A percentile compares a stretch with the other conserved stretches of the same genome.
phyloP scores from a whole-genome alignment of 164 flowering plant species.

The Echeveria elegans region DNA sequence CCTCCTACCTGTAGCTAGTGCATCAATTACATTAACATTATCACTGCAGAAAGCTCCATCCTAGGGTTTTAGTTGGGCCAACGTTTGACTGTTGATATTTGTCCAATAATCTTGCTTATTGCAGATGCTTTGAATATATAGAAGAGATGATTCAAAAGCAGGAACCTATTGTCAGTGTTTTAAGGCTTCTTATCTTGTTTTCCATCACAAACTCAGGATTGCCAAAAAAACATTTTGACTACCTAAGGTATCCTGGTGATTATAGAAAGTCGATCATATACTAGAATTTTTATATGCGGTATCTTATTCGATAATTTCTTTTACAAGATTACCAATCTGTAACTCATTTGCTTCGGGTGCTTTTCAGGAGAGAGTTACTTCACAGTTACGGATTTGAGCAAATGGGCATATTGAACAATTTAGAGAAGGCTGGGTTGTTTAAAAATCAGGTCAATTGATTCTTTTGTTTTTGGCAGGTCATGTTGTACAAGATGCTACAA shows the following conservation, averaged over 20 bases:
- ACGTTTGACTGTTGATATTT: background rate
- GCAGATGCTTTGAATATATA: conserved; percentile 94
- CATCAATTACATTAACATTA: background rate
- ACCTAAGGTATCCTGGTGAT: conserved; percentile 84
- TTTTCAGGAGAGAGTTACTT: conserved; percentile 83
- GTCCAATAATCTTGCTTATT: conserved; percentile 13
- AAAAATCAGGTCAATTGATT: conserved; percentile 67
- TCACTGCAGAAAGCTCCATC: background rate
- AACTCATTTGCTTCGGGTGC: background rate
- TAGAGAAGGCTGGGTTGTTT: conserved; percentile 86
- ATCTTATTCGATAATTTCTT: background rate
- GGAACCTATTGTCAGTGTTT: conserved; percentile 70
- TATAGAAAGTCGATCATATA: too few relatives aligned
- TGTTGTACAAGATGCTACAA: too few relatives aligned
- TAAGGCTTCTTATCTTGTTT: conserved; percentile 76
- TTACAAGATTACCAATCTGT: background rate
- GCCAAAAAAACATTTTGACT: conserved; percentile 78
- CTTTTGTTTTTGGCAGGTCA: background rate
- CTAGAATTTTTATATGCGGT: too few relatives aligned
- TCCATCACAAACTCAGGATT: conserved; percentile 84
- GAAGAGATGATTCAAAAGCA: conserved; percentile 99
- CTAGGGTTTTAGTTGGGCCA: background rate
- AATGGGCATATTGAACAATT: conserved; percentile 67
- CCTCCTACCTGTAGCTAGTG: background rate
- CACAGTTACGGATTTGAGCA: conserved; percentile 99